Percentiles rank a stretch among this genome's conserved stretches.
Conservation (phyloP, 345 rosid species). For the Euphorbia pulcherrima region DNA sequence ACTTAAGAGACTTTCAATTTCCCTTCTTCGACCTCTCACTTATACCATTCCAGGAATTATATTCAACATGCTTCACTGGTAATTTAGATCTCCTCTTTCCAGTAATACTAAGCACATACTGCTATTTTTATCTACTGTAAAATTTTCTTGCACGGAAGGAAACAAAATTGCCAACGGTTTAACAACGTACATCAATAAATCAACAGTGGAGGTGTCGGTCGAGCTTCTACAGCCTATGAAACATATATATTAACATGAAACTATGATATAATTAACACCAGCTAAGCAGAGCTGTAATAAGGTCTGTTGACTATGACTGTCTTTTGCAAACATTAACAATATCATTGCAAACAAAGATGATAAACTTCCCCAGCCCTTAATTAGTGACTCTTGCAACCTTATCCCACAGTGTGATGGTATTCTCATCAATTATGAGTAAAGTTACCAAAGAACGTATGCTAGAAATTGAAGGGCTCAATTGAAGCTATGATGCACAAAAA, state of each 20-base stretch:
- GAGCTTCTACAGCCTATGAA: background rate
- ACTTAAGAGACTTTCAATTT: background rate
- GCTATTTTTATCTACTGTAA: background rate
- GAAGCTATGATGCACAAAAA: too few species aligned
- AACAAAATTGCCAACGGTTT: background rate
- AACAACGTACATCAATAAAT: background rate
- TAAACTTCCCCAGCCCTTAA: background rate
- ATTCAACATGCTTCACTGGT: background rate
- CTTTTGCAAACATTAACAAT: background rate
- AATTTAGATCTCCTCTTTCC: background rate
- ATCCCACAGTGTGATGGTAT: background rate
- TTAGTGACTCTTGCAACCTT: background rate
- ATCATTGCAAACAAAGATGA: background rate
- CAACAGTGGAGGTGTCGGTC: background rate
- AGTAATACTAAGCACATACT: background rate
- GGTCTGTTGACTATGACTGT: background rate
- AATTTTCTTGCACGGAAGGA: background rate
- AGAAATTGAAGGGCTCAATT: too few species aligned
- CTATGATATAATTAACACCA: background rate
- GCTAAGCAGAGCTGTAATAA: background rate
- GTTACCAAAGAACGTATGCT: background rate
- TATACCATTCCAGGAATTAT: background rate
- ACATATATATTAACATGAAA: background rate
- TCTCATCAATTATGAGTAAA: background rate
- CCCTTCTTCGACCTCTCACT: background rate